Evolutionary conservation across 768 basidiomycete species (phyloP).

Genomic region (Piloderma croceum): DNA sequence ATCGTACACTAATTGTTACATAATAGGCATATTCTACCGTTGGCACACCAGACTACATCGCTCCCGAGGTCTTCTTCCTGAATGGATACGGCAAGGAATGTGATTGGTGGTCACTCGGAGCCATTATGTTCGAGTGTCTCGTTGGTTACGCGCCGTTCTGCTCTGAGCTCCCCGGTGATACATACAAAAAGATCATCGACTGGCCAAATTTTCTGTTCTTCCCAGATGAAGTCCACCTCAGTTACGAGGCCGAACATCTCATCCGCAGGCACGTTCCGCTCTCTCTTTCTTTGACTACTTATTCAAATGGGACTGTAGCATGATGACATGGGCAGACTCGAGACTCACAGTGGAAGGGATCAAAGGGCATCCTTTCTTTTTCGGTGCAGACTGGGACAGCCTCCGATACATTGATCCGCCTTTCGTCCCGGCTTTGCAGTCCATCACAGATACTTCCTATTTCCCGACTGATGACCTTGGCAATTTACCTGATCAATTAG

Average conservation of each 20-base stretch:
- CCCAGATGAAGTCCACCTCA: conserved; percentile 93
- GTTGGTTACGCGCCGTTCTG: conserved; percentile 99
- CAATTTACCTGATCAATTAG: conserved; percentile 56
- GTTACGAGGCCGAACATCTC: conserved; percentile 85
- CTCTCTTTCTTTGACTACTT: neutral
- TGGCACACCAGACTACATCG: conserved; percentile 72
- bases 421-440: conserved; percentile 89
- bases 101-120: conserved; percentile 99
- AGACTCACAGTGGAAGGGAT: conserved; percentile 80
- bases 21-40: conserved; percentile 88
- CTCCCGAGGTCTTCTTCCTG: conserved; percentile 95
- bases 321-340: conserved; percentile 80
- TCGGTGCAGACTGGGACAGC: conserved; percentile 89
- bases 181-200: conserved; percentile 97
- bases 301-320: conserved; percentile 34
- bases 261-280: conserved; percentile 65
- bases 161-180: conserved; percentile 93
- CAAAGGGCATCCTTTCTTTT: conserved; percentile 91
- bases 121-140: conserved; percentile 98
- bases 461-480: conserved; percentile 94
- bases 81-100: conserved; percentile 98
- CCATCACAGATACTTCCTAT: conserved; percentile 90
- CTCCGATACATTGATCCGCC: conserved; percentile 93
- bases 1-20: conserved; percentile 5
- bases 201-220: conserved; percentile 90